Percentiles rank a stretch among this genome's conserved stretches.
Conservation (phyloP, 768 basidiomycete genomes). For the Pilatotrama ljubarskyi region DNA sequence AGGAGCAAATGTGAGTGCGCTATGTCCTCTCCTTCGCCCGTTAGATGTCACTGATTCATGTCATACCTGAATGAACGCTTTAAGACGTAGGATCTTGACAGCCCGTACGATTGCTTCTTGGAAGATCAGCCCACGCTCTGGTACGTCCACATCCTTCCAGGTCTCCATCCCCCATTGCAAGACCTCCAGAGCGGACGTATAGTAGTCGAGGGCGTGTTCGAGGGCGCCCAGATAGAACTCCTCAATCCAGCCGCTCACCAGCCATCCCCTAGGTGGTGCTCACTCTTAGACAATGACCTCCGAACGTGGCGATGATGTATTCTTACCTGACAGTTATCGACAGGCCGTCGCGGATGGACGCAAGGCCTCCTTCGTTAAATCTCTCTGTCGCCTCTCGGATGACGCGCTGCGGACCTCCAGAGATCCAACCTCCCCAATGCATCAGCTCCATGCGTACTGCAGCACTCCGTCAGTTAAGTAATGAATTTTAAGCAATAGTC, state of each 20-base stretch:
- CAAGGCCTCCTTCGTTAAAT: conserved; percentile 27
- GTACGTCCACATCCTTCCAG: conserved; percentile 39
- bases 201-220: conserved; percentile 34
- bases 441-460: neutral
- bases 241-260: conserved; percentile 39
- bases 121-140: conserved; percentile 43
- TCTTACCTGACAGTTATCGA: conserved; percentile 39
- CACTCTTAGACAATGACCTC: neutral
- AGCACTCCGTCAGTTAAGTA: neutral
- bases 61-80: conserved; percentile 35
- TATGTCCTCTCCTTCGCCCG: neutral
- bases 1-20: neutral
- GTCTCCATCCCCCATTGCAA: conserved; percentile 42
- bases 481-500: neutral
- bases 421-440: conserved; percentile 5
- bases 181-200: conserved; percentile 39
- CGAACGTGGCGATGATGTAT: neutral
- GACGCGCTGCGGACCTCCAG: conserved; percentile 25
- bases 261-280: conserved; percentile 35
- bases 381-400: conserved; percentile 26
- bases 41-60: neutral
- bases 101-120: conserved; percentile 42
- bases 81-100: conserved; percentile 36
- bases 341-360: conserved; percentile 34
- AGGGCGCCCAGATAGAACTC: conserved; percentile 10